These are phyloP conservation scores for Colletotrichum euphorbiae DNA, from an alignment of 2,329 filamentous ascomycete species.

Conservation along the genomic window DNA sequence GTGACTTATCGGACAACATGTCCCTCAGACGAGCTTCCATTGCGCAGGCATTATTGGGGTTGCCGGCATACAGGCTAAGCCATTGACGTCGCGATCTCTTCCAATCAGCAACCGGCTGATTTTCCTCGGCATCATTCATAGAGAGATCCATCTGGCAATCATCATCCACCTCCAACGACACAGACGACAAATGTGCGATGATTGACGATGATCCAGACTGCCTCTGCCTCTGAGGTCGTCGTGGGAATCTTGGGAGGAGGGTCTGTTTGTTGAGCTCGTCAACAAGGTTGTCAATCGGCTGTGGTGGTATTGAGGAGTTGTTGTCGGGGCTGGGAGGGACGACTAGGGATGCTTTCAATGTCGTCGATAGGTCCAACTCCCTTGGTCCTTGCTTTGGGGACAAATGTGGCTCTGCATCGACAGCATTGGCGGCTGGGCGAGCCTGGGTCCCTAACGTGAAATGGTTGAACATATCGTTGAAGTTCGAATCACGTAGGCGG, in stretches of 20 bases:
- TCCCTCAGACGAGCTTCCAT: conserved; percentile 29
- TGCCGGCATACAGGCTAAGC: conserved; percentile 31
- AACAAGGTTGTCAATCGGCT: conserved; percentile 32
- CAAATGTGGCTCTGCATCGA: conserved; percentile 13
- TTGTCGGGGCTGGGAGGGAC: not conserved
- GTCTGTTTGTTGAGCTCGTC: conserved; percentile 33
- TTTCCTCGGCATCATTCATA: conserved; percentile 17
- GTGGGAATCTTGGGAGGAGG: conserved; percentile 15
- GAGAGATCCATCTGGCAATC: conserved; percentile 27
- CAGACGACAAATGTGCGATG: conserved; percentile 14
- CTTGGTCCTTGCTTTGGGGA: conserved; percentile 31
- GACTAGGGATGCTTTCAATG: not conserved
- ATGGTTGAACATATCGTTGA: conserved; percentile 30
- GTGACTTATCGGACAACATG: conserved; percentile 26
- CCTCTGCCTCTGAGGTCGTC: not conserved
- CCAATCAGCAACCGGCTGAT: conserved; percentile 33
- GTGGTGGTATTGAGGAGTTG: not conserved
- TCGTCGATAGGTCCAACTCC: conserved; percentile 3
- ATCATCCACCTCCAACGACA: conserved; percentile 32
- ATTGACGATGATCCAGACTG: not conserved
- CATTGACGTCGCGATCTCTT: conserved; percentile 34
- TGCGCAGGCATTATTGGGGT: conserved; percentile 25
- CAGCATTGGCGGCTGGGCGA: conserved; percentile 14
- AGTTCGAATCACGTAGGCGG: not conserved
- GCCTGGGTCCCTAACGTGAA: conserved; percentile 30